These are phyloP conservation scores for Panellus pusillus DNA, from an alignment of 768 basidiomycete species.

Conservation along the genomic window DNA sequence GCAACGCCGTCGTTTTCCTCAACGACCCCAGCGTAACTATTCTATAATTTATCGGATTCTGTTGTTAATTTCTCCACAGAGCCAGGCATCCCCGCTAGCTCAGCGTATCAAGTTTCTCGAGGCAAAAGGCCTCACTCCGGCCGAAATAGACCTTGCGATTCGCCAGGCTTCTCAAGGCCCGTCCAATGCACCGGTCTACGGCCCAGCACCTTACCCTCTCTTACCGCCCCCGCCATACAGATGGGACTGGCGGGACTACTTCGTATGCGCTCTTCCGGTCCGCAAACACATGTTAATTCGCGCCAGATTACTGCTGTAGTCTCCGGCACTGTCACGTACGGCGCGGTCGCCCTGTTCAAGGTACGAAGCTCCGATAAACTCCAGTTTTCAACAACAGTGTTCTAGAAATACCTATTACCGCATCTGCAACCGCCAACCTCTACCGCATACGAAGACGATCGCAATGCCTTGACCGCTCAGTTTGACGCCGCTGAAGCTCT, in stretches of 20 bases:
- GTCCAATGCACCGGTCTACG: constrained; percentile 47
- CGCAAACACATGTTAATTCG: constrained; percentile 26
- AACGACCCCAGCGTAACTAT: constrained; percentile 71
- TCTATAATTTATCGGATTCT: constrained; percentile 4
- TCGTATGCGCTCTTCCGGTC: constrained; percentile 52
- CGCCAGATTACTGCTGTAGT: constrained; percentile 87
- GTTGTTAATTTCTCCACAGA: constrained; percentile 41
- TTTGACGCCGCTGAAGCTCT: constrained; percentile 87
- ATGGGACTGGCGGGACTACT: constrained; percentile 98
- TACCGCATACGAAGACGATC: constrained; percentile 88
- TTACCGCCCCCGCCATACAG: constrained; percentile 46
- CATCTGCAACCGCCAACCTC: constrained; percentile 86
- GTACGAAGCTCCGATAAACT: constrained; percentile 37
- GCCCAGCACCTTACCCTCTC: constrained; percentile 36
- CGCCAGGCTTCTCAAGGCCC: constrained; percentile 50
- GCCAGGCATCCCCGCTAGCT: constrained; percentile 73
- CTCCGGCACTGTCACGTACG: constrained; percentile 83
- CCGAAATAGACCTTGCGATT: constrained; percentile 86
- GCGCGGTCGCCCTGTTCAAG: constrained; percentile 76
- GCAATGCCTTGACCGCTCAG: constrained; percentile 79
- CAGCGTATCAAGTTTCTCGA: constrained; percentile 94
- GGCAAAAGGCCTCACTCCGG: constrained; percentile 81
- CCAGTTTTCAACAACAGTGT: constrained; percentile 10
- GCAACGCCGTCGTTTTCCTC: constrained; percentile 83
- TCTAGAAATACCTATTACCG: constrained; percentile 86